These are phyloP conservation scores for Limnanthes douglasii DNA, from an alignment of 345 rosid genomes.

Conservation along the genomic window DNA sequence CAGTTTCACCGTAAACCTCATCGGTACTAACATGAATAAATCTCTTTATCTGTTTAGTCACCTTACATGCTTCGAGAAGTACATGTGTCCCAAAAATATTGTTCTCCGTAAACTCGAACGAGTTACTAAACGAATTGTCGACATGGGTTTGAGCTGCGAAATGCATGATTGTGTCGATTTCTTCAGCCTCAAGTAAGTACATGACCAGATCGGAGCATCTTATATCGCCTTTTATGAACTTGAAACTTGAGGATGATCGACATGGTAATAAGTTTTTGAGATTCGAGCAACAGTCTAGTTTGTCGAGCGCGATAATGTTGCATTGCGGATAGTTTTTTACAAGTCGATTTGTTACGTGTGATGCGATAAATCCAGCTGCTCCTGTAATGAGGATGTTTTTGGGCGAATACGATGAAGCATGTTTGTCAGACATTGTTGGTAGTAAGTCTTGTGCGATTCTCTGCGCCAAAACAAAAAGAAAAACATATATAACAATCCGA, in stretches of 20 bases:
- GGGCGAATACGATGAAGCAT: constrained; percentile 35
- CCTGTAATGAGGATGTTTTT: constrained; percentile 50
- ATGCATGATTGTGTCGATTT: constrained; percentile 49
- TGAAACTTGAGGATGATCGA: constrained; percentile 31
- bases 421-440: too few species aligned
- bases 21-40: constrained; percentile 64
- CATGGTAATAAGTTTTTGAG: constrained; percentile 37
- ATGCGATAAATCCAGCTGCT: constrained; percentile 57
- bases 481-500: too few species aligned
- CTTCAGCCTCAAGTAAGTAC: constrained; percentile 31
- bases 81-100: constrained; percentile 57
- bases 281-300: constrained; percentile 50
- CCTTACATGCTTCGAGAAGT: constrained; percentile 56
- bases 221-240: constrained; percentile 46
- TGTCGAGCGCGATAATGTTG: constrained; percentile 47
- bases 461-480: too few species aligned
- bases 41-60: constrained; percentile 31
- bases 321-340: constrained; percentile 34
- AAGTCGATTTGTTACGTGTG: constrained; percentile 34
- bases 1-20: constrained; percentile 60
- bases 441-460: too few species aligned
- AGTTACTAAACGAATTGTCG: constrained; percentile 54
- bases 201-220: constrained; percentile 44
- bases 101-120: constrained; percentile 48
- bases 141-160: constrained; percentile 64